Evolutionary conservation across 192 early-diverging fungal genomes (phyloP).

Genomic region (Spizellomyces sp.): DNA sequence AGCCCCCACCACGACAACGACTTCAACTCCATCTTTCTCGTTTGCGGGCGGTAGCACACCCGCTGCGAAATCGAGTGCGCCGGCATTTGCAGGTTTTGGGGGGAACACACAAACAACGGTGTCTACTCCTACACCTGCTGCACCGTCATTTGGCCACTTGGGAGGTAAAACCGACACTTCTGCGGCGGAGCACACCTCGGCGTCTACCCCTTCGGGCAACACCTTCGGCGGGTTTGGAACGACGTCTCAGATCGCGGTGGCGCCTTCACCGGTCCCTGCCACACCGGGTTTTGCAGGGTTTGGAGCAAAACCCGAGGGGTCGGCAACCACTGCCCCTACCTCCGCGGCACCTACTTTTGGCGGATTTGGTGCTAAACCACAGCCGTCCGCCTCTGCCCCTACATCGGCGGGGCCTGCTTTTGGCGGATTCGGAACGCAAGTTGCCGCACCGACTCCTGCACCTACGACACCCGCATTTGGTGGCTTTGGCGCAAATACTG

Average conservation of each 20-base stretch:
- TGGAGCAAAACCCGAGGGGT: too few relatives aligned
- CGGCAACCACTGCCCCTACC: background rate
- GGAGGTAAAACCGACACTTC: too few relatives aligned
- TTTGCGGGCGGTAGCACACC: background rate
- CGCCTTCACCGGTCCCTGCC: too few relatives aligned
- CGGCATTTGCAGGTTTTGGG: background rate
- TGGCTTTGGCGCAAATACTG: too few relatives aligned
- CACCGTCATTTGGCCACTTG: background rate
- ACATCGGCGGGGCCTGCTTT: background rate
- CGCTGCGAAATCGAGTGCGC: background rate
- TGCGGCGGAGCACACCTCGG: too few relatives aligned
- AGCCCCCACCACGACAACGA: background rate
- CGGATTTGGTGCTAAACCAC: background rate
- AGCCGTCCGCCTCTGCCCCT: background rate
- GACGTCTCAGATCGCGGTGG: too few relatives aligned
- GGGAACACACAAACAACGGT: background rate
- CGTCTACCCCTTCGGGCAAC: too few relatives aligned
- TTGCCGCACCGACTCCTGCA: background rate
- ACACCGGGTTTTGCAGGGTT: too few relatives aligned
- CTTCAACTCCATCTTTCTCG: background rate
- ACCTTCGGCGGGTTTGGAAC: too few relatives aligned
- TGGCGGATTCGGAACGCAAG: background rate
- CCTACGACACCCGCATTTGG: background rate
- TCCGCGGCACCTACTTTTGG: background rate
- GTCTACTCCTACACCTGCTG: background rate